Percentiles rank a stretch among this genome's conserved stretches.
Conservation (phyloP, 1,139 yeast genomes). For the Suhomyces yuchorum region DNA sequence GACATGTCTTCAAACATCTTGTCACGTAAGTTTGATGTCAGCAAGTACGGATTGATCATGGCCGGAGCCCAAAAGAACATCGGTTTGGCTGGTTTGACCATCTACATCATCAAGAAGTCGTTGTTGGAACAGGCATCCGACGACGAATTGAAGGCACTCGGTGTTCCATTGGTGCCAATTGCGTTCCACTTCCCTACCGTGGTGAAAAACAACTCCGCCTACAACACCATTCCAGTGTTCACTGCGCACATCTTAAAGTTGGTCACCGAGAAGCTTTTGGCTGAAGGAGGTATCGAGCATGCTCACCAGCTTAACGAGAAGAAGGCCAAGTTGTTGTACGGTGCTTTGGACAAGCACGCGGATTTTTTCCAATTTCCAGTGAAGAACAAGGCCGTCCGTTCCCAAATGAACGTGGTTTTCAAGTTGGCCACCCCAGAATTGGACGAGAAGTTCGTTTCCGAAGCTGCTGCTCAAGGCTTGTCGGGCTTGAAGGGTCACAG, state of each 20-base stretch:
- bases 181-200: constrained; percentile 87
- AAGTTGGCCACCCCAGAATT: constrained; percentile 62
- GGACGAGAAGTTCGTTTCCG: constrained; percentile 68
- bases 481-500: constrained; percentile 93
- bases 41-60: constrained; percentile 79
- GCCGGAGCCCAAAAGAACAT: constrained; percentile 99
- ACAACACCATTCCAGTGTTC: constrained; percentile 93
- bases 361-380: constrained; percentile 69
- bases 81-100: constrained; percentile 92
- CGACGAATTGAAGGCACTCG: constrained; percentile 57
- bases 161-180: constrained; percentile 79
- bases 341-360: constrained; percentile 66
- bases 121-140: constrained; percentile 70
- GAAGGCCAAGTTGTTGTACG: constrained; percentile 66
- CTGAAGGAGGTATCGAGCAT: constrained; percentile 55
- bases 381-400: constrained; percentile 56
- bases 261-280: constrained; percentile 64
- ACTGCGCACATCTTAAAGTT: constrained; percentile 83
- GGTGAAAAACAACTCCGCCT: constrained; percentile 85
- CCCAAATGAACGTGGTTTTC: constrained; percentile 93
- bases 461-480: constrained; percentile 54
- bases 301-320: constrained; percentile 60
- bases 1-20: constrained; percentile 94
- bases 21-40: constrained; percentile 76
- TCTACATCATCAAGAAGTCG: constrained; percentile 83